Conservation (phyloP, 768 basidiomycete species). For the Pulveroboletus ravenelii region DNA sequence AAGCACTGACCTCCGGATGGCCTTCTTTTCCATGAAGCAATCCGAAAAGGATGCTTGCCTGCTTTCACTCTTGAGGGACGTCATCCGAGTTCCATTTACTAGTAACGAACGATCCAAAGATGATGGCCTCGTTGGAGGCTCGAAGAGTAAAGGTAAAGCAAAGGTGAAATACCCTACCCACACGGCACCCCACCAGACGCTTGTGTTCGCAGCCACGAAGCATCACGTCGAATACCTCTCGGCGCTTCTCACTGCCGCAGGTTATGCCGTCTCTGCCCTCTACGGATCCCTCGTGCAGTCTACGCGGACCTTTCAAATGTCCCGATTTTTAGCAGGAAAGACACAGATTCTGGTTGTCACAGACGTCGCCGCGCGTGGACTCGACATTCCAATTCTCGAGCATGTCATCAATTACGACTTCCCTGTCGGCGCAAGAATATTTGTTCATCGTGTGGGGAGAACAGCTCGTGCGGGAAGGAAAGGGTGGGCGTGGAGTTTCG, state of each 20-base stretch:
- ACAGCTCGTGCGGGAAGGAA: conserved; percentile 93
- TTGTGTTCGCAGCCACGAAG: conserved; percentile 94
- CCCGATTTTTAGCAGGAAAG: conserved; percentile 74
- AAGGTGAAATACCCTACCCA: conserved; percentile 40
- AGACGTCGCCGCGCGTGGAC: conserved; percentile 96
- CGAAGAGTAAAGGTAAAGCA: conserved; percentile 50
- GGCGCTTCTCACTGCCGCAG: conserved; percentile 68
- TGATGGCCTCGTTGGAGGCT: conserved; percentile 27
- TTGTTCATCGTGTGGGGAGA: conserved; percentile 94
- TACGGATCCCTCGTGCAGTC: conserved; percentile 94
- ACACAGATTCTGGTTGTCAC: conserved; percentile 92
- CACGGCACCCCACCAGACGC: conserved; percentile 83
- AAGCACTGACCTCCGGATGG: conserved; percentile 88
- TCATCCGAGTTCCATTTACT: conserved; percentile 75
- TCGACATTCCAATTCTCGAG: conserved; percentile 94
- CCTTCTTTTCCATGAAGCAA: conserved; percentile 89
- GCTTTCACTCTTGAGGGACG: conserved; percentile 76
- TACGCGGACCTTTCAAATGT: conserved; percentile 87
- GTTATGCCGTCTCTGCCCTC: conserved; percentile 89
- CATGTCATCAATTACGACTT: conserved; percentile 99
- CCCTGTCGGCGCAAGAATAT: conserved; percentile 87
- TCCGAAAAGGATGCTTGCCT: conserved; percentile 93
- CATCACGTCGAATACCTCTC: conserved; percentile 97
- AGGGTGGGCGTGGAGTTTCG: conserved; percentile 96
- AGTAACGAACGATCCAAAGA: conserved; percentile 22